Conservation (phyloP, 306 rosid genomes). For the Carpinus viminea region DNA sequence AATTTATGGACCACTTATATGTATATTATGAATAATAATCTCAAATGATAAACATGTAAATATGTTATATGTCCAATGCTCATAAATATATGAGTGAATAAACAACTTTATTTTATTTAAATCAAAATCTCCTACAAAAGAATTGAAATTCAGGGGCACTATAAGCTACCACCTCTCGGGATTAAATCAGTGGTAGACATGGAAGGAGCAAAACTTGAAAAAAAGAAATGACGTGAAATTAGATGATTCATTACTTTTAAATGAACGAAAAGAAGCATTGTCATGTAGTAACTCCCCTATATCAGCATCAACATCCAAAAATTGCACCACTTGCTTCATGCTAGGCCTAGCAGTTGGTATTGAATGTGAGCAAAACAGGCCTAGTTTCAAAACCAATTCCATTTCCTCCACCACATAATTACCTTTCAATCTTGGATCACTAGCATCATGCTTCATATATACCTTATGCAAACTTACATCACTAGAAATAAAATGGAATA, state of each 20-base stretch:
- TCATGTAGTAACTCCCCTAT: not conserved
- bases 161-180: not conserved
- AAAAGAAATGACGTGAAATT: not conserved
- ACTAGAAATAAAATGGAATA: too few species aligned
- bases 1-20: too few species aligned
- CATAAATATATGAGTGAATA: too few species aligned
- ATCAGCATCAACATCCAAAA: not conserved
- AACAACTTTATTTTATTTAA: too few species aligned
- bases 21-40: too few species aligned
- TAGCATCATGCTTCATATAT: too few species aligned
- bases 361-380: not conserved
- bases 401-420: not conserved
- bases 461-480: too few species aligned
- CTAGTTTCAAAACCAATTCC: not conserved
- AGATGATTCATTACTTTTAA: not conserved
- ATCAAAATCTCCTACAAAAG: too few species aligned
- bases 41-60: too few species aligned
- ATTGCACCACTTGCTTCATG: not conserved
- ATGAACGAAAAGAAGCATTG: not conserved
- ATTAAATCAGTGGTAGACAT: not conserved
- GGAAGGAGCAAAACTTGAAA: not conserved
- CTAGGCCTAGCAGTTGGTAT: not conserved
- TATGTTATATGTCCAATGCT: too few species aligned
- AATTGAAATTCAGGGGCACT: too few species aligned
- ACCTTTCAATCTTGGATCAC: not conserved